Evolutionary conservation across 148 eudicot species (phyloP).

Genomic region (Agrostemma githago): DNA sequence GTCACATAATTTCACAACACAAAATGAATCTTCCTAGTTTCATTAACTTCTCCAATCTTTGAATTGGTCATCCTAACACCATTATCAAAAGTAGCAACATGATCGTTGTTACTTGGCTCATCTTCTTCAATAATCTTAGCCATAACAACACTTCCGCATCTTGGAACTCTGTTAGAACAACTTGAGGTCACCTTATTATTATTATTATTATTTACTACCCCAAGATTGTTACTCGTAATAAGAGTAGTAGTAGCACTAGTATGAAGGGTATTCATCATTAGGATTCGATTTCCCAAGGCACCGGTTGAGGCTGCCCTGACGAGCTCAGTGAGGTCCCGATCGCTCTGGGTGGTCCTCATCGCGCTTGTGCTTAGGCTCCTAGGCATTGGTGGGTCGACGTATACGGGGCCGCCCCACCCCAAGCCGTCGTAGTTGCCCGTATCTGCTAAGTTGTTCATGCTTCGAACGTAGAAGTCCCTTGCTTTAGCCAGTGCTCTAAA

Average conservation of each 20-base stretch:
- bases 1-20: neutral
- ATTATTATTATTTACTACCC: neutral
- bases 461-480: conserved; percentile 12
- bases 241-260: neutral
- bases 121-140: conserved; percentile 19
- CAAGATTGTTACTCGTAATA: no score
- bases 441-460: conserved; percentile 12
- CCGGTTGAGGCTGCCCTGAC: conserved; percentile 7
- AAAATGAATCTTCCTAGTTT: neutral
- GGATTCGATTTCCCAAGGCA: neutral
- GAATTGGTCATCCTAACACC: neutral
- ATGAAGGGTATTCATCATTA: neutral
- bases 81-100: neutral
- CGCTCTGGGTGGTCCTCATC: neutral
- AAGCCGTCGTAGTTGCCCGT: conserved; percentile 7
- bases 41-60: neutral
- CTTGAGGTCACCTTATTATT: no score
- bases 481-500: conserved; percentile 11
- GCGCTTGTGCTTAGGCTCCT: conserved; percentile 5
- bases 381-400: conserved; percentile 15
- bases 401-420: conserved; percentile 12
- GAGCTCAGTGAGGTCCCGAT: conserved; percentile 8
- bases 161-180: neutral
- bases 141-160: conserved; percentile 12
- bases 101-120: conserved; percentile 3